phyloP scores from a whole-genome alignment of 75 land plant species.

The Ceratopteris richardii region DNA sequence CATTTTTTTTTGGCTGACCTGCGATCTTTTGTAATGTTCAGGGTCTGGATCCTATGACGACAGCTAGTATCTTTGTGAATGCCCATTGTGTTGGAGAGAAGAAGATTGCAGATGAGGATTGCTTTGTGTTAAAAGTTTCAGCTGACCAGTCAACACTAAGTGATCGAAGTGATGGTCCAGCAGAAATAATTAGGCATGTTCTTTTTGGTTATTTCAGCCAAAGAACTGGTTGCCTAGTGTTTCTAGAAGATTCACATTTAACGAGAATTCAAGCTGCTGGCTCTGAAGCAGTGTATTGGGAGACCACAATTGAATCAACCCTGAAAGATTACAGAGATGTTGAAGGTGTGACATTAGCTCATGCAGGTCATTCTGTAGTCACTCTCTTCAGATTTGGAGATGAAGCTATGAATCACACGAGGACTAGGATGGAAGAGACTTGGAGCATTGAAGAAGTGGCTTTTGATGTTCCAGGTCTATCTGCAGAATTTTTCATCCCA shows the following conservation, averaged over 20 bases:
- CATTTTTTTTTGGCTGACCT: too few species aligned
- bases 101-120: conserved; percentile 28
- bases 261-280: conserved; percentile 51
- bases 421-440: conserved; percentile 57
- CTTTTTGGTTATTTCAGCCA: too few species aligned
- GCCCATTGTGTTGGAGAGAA: conserved; percentile 35
- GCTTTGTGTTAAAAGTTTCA: conserved; percentile 16
- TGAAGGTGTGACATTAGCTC: conserved; percentile 57
- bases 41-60: conserved; percentile 46
- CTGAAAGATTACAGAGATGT: conserved; percentile 50
- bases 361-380: conserved; percentile 46
- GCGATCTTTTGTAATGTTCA: too few species aligned
- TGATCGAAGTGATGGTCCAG: conserved; percentile 16
- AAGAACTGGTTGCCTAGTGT: conserved; percentile 57
- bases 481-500: conserved; percentile 56
- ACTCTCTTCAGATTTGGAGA: conserved; percentile 60
- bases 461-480: conserved; percentile 57
- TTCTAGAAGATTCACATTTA: conserved; percentile 62
- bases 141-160: conserved; percentile 13
- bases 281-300: too few species aligned
- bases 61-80: conserved; percentile 18
- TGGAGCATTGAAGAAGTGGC: conserved; percentile 57
- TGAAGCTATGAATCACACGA: conserved; percentile 23
- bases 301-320: conserved; percentile 54
- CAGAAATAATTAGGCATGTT: conserved; percentile 33